Evolutionary conservation across 1,284 basidiomycete species (phyloP), one percentile per base, ranked within the genome.

Genomic region (Sphaerobolus stellatus): DNA sequence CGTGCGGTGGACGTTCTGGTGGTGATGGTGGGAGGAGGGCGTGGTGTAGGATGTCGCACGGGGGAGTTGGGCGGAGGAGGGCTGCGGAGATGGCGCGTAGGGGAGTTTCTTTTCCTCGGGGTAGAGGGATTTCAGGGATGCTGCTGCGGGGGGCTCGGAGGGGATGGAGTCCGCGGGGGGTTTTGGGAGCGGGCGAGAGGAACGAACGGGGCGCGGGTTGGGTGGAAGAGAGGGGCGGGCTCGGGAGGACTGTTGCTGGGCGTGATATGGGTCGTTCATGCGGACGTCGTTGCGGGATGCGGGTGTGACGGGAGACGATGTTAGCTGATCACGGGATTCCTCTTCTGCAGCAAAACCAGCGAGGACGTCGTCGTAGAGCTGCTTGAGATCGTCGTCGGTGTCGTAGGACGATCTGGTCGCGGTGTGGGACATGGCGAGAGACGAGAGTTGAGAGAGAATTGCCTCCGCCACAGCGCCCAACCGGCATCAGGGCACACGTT

Each of bases 301-400:
- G n/a, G n/a, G n/a, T n/a, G n/a, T 8, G 13, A 22, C 41, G 22
- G 28, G 41, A 7, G 13, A 14, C 20, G 41, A 14, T 20, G 13
- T 14, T n/a, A 43, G 22, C 11, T 4, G 41, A 43, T 14, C 22
- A 43, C 4, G 27, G 11, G 20, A 18, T 34, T 36, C 51, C n/a
- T 44, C 46, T 34, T 81, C 78, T 28, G 81, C 78, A 30, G 75
- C 70, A 64, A 85, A 89, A 48, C 79, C 79, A 28, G 79, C 80
- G 76, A 83, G 83, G 24, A 89, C 85, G 69, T 86, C 82, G 56
- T 86, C 80, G 68, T 88, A 89, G 48, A 89, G 78, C 59, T 77
- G 74, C 60, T 83, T 81, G 7, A 89, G 75, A 63, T 88, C 83
- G 60, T 88, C 86, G 56, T 78, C 78, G 16, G 82, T 33, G 30